phyloP scores from a whole-genome alignment of 192 early-diverging fungal genomes.

The Chytriomyces confervae region DNA sequence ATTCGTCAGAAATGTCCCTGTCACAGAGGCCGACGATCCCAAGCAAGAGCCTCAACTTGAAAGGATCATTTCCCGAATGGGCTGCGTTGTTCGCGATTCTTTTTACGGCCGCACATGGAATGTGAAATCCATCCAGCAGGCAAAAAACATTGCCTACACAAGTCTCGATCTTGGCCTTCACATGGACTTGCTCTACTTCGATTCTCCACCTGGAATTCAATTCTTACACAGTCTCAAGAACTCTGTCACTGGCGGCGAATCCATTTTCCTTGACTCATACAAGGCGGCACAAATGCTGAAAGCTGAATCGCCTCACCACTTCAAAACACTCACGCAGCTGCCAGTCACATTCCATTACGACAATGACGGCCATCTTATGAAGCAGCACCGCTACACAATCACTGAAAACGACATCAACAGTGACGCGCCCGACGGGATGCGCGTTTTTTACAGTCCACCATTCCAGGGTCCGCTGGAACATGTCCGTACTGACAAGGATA shows the following conservation, averaged over 20 bases:
- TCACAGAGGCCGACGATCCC: constrained; percentile 44
- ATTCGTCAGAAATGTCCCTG: constrained; percentile 71
- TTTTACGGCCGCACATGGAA: constrained; percentile 82
- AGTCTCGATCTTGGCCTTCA: constrained; percentile 78
- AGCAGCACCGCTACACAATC: constrained; percentile 73
- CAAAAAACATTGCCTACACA: constrained; percentile 88
- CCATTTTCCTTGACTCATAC: constrained; percentile 79
- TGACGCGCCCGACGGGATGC: constrained; percentile 36
- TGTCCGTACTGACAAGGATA: constrained; percentile 45
- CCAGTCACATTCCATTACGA: constrained; percentile 83
- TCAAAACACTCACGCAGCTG: constrained; percentile 56
- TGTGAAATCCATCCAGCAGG: constrained; percentile 74
- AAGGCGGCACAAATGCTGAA: constrained; percentile 69
- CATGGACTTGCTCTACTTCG: constrained; percentile 89
- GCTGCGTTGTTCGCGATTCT: constrained; percentile 65
- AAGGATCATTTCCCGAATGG: constrained; percentile 67
- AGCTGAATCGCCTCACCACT: constrained; percentile 61
- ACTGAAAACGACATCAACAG: constrained; percentile 50
- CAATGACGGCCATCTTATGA: constrained; percentile 77
- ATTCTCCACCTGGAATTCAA: constrained; percentile 81
- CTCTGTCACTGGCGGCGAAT: constrained; percentile 71
- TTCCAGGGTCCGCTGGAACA: constrained; percentile 79
- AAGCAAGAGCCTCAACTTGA: constrained; percentile 47
- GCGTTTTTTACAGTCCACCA: constrained; percentile 80
- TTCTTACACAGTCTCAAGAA: constrained; percentile 80